Conservation (phyloP, 2,329 filamentous ascomycete species). For the Talaromyces sp. region DNA sequence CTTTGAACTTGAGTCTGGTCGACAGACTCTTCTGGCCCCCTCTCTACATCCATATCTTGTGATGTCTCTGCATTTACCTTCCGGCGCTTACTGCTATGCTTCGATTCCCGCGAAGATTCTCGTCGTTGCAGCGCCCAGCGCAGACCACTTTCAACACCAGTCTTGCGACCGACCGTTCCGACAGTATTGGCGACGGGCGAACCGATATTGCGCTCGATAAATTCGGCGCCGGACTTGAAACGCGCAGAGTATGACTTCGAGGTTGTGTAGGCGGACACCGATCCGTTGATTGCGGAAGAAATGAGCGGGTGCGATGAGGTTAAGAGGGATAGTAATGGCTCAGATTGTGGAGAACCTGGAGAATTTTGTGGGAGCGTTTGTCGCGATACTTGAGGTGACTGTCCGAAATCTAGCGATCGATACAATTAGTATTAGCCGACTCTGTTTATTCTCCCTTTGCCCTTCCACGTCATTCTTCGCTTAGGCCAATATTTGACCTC, state of each 20-base stretch:
- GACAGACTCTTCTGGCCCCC: slow-evolving; percentile 30
- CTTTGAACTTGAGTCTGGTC: slow-evolving; percentile 28
- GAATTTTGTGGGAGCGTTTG: slow-evolving; percentile 36
- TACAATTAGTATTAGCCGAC: slow-evolving; percentile 11
- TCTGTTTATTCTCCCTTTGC: background rate
- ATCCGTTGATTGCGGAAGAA: slow-evolving; percentile 80
- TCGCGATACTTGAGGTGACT: slow-evolving; percentile 59
- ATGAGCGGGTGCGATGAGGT: slow-evolving; percentile 87
- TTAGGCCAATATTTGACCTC: too few species aligned
- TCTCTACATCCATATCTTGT: slow-evolving; percentile 53
- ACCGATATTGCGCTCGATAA: slow-evolving; percentile 83
- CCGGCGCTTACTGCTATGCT: slow-evolving; percentile 44
- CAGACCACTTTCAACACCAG: slow-evolving; percentile 84
- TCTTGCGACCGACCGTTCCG: slow-evolving; percentile 77
- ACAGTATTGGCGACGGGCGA: slow-evolving; percentile 84
- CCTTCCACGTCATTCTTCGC: background rate
- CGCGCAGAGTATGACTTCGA: slow-evolving; percentile 90
- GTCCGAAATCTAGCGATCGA: slow-evolving; percentile 62
- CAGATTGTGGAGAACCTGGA: slow-evolving; percentile 57
- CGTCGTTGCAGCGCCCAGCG: slow-evolving; percentile 72
- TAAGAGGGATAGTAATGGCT: slow-evolving; percentile 82
- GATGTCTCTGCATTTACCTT: slow-evolving; percentile 44
- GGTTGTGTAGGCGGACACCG: slow-evolving; percentile 79
- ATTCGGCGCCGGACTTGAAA: slow-evolving; percentile 86
- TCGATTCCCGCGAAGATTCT: slow-evolving; percentile 39